Percentiles rank a stretch among this genome's conserved stretches.
Evolutionary conservation across 1,284 basidiomycete genomes (phyloP).

Genomic region (Puccinia horiana): DNA sequence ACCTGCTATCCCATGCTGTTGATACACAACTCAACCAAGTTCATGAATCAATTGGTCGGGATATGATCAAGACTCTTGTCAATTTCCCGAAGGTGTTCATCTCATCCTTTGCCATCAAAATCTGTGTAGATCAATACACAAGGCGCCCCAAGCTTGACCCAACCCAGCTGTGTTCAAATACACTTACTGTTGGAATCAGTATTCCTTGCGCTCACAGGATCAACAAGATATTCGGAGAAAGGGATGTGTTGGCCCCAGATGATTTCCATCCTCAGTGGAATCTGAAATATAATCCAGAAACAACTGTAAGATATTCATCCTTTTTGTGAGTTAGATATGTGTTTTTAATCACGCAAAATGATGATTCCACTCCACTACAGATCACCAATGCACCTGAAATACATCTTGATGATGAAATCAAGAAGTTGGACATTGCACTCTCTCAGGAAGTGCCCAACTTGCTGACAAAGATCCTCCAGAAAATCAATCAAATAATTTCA

Average conservation of each 20-base stretch:
- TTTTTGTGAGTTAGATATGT: too few species aligned
- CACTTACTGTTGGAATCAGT: background rate
- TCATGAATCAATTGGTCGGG: too few species aligned
- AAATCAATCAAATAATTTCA: constrained; percentile 27
- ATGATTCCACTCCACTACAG: too few species aligned
- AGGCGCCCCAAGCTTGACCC: background rate
- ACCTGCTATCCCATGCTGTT: background rate
- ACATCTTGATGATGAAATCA: background rate
- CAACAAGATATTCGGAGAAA: background rate
- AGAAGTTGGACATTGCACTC: background rate
- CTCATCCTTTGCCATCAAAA: background rate
- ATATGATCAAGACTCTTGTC: background rate
- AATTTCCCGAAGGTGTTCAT: background rate
- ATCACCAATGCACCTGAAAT: background rate
- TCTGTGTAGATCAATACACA: background rate
- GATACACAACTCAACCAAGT: background rate
- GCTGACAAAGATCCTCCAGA: constrained; percentile 49
- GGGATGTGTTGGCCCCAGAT: background rate
- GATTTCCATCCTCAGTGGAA: background rate
- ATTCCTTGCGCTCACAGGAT: constrained; percentile 3
- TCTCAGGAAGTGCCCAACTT: background rate
- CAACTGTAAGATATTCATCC: too few species aligned
- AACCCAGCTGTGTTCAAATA: background rate
- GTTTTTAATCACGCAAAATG: too few species aligned
- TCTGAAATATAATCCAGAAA: too few species aligned